phyloP scores from a whole-genome alignment of 2,329 filamentous ascomycete species.

The Drechslerella stenobrocha region DNA sequence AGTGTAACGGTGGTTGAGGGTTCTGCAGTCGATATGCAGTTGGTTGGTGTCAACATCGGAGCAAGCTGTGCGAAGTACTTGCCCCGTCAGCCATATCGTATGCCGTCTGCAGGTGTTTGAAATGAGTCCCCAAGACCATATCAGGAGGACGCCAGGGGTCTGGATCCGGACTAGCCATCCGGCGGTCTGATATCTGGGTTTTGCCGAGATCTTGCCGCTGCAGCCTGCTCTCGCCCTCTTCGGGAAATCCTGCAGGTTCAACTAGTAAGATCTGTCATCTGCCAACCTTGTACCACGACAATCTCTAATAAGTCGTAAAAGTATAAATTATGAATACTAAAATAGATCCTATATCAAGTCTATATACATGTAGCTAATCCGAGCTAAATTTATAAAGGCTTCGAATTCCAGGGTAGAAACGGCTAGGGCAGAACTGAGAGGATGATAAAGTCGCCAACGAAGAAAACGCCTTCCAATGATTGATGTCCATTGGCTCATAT shows the following conservation, averaged over 20 bases:
- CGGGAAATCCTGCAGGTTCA: too few relatives aligned
- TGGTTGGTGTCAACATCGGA: not conserved
- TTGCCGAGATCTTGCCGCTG: not conserved
- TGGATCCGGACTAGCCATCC: not conserved
- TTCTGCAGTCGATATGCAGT: not conserved
- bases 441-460: conserved; percentile 2
- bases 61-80: too few relatives aligned
- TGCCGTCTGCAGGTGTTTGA: not conserved
- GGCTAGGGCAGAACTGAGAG: not conserved
- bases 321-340: conserved; percentile 4
- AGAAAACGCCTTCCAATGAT: conserved; percentile 41
- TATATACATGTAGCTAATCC: not conserved
- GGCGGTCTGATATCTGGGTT: not conserved
- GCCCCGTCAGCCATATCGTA: not conserved
- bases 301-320: not conserved
- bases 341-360: not conserved
- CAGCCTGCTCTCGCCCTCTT: not conserved
- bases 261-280: not conserved
- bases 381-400: not conserved
- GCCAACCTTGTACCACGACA: not conserved
- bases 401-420: not conserved
- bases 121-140: not conserved
- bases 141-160: conserved; percentile 1
- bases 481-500: conserved; percentile 37
- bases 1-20: not conserved